Percentiles rank a stretch among this genome's conserved stretches.
Evolutionary conservation across 2,329 filamentous ascomycete species (phyloP).

Genomic region (Botryotinia narcissicola): DNA sequence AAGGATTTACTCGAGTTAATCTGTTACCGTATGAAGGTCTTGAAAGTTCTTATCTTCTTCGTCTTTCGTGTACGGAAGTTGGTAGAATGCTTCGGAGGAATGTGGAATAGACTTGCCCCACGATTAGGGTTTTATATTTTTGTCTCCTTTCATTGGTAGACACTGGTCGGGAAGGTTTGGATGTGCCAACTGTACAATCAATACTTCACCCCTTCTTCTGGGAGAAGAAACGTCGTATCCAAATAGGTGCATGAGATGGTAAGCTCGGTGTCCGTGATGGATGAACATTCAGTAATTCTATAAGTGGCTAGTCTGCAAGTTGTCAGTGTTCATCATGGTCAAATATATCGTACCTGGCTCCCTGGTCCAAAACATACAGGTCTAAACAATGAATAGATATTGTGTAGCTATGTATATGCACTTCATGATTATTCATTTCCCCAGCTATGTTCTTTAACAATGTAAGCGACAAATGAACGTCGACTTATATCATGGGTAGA

Average conservation of each 20-base stretch:
- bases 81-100: conserved; percentile 7
- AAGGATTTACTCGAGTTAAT: not conserved
- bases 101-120: not conserved
- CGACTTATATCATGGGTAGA: not conserved
- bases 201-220: not conserved
- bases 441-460: not conserved
- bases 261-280: not conserved
- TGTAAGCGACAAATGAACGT: not conserved
- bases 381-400: not conserved
- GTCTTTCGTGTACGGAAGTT: not conserved
- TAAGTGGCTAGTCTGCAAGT: not conserved
- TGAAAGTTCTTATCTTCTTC: conserved; percentile 11
- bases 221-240: not conserved
- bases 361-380: not conserved
- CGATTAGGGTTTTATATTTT: conserved; percentile 5
- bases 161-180: not conserved
- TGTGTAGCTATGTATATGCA: not conserved
- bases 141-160: conserved; percentile 6
- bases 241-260: not conserved
- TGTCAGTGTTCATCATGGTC: not conserved
- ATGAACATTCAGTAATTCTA: not conserved
- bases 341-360: not conserved
- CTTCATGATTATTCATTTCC: not conserved
- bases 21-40: not conserved
- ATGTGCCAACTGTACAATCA: conserved; percentile 16